Evolutionary conservation across 2,329 filamentous ascomycete genomes (phyloP).

Genomic region (Pyrenochaeta sp.): DNA sequence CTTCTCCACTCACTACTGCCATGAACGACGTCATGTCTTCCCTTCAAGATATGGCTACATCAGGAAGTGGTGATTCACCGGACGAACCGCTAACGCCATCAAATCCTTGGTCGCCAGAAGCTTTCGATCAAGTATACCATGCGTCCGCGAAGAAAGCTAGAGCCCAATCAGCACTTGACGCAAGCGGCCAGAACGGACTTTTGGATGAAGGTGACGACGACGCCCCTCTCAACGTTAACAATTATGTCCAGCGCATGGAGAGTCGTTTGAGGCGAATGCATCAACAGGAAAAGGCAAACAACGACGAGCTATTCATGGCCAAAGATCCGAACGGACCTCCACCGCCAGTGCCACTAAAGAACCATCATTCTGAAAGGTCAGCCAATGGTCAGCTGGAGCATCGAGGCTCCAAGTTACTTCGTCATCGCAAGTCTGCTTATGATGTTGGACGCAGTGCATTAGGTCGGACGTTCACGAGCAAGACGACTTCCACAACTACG

Average conservation of each 20-base stretch:
- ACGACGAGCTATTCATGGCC: slow-evolving; percentile 61
- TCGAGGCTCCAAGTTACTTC: slow-evolving; percentile 50
- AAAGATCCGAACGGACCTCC: slow-evolving; percentile 51
- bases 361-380: slow-evolving; percentile 52
- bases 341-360: slow-evolving; percentile 70
- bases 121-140: slow-evolving; percentile 69
- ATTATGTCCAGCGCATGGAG: slow-evolving; percentile 93
- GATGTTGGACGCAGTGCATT: slow-evolving; percentile 76
- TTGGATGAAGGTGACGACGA: slow-evolving; percentile 63
- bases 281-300: slow-evolving; percentile 48
- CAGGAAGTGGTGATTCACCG: slow-evolving; percentile 57
- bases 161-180: slow-evolving; percentile 76
- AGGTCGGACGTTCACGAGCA: slow-evolving; percentile 83
- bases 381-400: slow-evolving; percentile 40
- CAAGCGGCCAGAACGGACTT: slow-evolving; percentile 56
- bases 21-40: slow-evolving; percentile 99
- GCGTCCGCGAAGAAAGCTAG: slow-evolving; percentile 49
- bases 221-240: slow-evolving; percentile 75
- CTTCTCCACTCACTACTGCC: slow-evolving; percentile 88
- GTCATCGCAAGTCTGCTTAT: slow-evolving; percentile 76
- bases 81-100: slow-evolving; percentile 65
- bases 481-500: slow-evolving; percentile 78
- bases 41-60: slow-evolving; percentile 81
- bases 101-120: slow-evolving; percentile 90
- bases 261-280: slow-evolving; percentile 77